Base-by-base conservation (phyloP, 768 basidiomycete genomes). In the Filobasidium wieringae region DNA sequence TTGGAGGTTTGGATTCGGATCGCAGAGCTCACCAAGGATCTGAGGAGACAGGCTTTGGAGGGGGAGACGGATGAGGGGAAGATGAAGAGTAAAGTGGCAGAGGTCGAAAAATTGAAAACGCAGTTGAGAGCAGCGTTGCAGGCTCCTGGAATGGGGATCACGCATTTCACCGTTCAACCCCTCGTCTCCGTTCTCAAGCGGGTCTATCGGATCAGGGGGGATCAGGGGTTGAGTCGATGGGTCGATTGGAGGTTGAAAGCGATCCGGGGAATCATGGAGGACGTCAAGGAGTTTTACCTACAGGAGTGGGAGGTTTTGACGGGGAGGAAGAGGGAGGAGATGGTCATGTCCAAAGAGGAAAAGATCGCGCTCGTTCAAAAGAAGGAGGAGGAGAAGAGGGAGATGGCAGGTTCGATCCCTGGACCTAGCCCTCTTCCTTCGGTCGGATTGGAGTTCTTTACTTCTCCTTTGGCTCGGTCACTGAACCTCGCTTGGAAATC, bases 1-100 rank as follows among this genome's bases (percentile, higher is more conserved):
- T 37, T 57, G 24, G 56, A 27, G 14, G 34, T 39, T 7, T 57
- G 56, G 56, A 39, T 57, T 8, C 39, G 41, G 31, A 50, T 51
- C 14, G 40, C 34, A 29, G 47, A 50, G 39, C 31, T 34, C 34
- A 50, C 49, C 9, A 4, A 37, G 4, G 56, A 47, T n/a, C 49
- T 47, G 15, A 47, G 34, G 45, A 34, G 22, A 33, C 43, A 45
- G 37, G 32, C 29, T 22, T 1, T n/a, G 29, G 55, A 26, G 1
- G 24, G 22, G 11, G 37, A 22, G 37, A 40, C 37, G 37, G 22
- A 17, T 11, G 37, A 40, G 37, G 37, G 37, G 37, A 4, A 17
- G 37, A 40, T 40, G 37, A 15, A 40, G 37, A 40, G 37, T 40
- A 5, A 17, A 11, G 17, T 5, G 37, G 37, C 15, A 40, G 11